These are phyloP conservation scores for Orbilia brochopaga DNA, from an alignment of 2,329 filamentous ascomycete genomes.

Conservation along the genomic window DNA sequence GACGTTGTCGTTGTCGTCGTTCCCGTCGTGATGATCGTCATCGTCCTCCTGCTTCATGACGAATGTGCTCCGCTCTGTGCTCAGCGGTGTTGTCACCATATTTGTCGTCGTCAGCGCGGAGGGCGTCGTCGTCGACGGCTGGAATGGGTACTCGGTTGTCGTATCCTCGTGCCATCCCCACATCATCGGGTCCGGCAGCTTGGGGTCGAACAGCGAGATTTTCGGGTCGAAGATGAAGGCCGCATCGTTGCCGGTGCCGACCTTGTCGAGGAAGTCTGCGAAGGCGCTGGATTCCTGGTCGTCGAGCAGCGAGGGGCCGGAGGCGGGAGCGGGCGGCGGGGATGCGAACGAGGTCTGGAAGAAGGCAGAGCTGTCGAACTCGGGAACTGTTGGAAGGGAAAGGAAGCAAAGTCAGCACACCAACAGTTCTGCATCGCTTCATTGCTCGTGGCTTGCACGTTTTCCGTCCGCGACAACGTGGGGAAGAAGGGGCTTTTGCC, in stretches of 20 bases:
- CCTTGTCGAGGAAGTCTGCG: constrained; percentile 65
- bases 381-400: constrained; percentile 31
- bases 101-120: constrained; percentile 29
- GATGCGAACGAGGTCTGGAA: constrained; percentile 46
- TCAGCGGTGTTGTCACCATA: constrained; percentile 45
- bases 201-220: constrained; percentile 40
- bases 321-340: constrained; percentile 67
- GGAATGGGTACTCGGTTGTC: constrained; percentile 34
- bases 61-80: constrained; percentile 43
- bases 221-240: constrained; percentile 49
- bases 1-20: neutral
- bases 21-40: constrained; percentile 12
- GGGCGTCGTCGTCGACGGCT: constrained; percentile 29
- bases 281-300: constrained; percentile 68
- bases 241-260: constrained; percentile 61
- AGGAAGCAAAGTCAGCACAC: constrained; percentile 7
- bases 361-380: constrained; percentile 45
- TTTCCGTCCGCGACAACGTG: constrained; percentile 9
- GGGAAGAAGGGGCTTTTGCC: neutral
- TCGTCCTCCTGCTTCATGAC: constrained; percentile 40
- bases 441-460: constrained; percentile 17
- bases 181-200: constrained; percentile 50
- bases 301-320: constrained; percentile 70
- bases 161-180: constrained; percentile 49
- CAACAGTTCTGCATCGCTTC: constrained; percentile 7